phyloP scores from a whole-genome alignment of 352 stramenopile species.

The Thraustochytrium striatum region DNA sequence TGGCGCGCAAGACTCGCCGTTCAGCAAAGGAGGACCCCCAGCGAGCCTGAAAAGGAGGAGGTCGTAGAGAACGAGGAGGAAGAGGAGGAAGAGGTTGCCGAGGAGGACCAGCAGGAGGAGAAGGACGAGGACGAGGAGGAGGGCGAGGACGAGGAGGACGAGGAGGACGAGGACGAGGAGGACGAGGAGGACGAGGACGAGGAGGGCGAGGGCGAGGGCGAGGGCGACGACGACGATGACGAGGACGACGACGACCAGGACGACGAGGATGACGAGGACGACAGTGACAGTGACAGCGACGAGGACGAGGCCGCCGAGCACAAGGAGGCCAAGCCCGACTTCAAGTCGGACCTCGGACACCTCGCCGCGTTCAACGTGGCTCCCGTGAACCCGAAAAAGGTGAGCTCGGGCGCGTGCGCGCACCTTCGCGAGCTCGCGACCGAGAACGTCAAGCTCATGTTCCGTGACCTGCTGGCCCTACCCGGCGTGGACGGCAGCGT shows the following conservation, averaged over 20 bases:
- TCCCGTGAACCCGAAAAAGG: conserved; percentile 64
- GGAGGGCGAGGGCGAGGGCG: neutral
- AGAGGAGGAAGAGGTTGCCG: neutral
- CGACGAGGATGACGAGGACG: conserved; percentile 15
- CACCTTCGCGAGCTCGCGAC: conserved; percentile 75
- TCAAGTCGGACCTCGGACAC: conserved; percentile 80
- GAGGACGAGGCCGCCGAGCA: neutral
- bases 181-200: neutral
- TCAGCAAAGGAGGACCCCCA: no score
- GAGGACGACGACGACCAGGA: conserved; percentile 12
- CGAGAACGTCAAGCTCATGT: conserved; percentile 86
- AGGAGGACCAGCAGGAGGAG: neutral
- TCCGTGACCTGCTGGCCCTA: conserved; percentile 83
- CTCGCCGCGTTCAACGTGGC: conserved; percentile 79
- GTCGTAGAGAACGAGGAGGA: neutral
- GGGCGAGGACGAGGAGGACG: neutral
- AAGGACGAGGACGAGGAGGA: neutral
- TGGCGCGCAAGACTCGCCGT: no score
- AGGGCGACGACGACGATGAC: conserved; percentile 15
- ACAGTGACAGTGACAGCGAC: neutral
- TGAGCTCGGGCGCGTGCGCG: conserved; percentile 69
- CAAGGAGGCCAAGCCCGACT: conserved; percentile 57
- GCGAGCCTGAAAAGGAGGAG: no score
- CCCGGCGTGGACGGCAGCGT: conserved; percentile 85
- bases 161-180: neutral